phyloP scores from a whole-genome alignment of 305 asterid species.

The Fraxinus albicans region DNA sequence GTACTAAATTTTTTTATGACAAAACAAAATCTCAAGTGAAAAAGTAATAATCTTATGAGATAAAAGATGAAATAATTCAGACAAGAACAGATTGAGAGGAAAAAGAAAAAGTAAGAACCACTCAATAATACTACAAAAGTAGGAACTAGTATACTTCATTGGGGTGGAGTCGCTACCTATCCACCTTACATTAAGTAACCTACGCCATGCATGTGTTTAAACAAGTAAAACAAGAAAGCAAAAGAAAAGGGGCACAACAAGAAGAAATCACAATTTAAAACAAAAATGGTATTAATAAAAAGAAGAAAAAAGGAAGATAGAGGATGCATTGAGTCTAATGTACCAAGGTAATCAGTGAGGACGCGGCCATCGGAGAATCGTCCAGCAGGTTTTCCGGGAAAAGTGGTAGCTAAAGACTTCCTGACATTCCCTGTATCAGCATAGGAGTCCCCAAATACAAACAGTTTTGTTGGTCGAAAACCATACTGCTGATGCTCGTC shows the following conservation, averaged over 20 bases:
- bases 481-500: not conserved
- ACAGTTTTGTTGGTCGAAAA: conserved; percentile 31
- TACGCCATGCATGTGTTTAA: not conserved
- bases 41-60: not conserved
- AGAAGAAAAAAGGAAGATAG: not conserved
- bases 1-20: not conserved
- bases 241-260: not conserved
- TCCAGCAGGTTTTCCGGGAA: conserved; percentile 74
- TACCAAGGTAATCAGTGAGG: conserved; percentile 63
- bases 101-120: not conserved
- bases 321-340: conserved; percentile 31
- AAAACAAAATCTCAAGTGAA: not conserved
- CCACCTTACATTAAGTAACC: not conserved
- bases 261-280: not conserved
- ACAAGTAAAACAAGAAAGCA: not conserved
- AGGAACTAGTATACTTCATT: conserved; percentile 7
- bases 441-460: conserved; percentile 67
- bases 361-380: conserved; percentile 70
- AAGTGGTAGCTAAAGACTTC: conserved; percentile 43
- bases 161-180: not conserved
- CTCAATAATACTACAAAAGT: conserved; percentile 9
- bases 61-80: not conserved
- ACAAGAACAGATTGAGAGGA: not conserved
- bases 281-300: not conserved
- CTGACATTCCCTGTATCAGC: conserved; percentile 58